These are phyloP conservation scores for Blastomyces silverae DNA, from an alignment of 2,329 filamentous ascomycete genomes.

Conservation along the genomic window DNA sequence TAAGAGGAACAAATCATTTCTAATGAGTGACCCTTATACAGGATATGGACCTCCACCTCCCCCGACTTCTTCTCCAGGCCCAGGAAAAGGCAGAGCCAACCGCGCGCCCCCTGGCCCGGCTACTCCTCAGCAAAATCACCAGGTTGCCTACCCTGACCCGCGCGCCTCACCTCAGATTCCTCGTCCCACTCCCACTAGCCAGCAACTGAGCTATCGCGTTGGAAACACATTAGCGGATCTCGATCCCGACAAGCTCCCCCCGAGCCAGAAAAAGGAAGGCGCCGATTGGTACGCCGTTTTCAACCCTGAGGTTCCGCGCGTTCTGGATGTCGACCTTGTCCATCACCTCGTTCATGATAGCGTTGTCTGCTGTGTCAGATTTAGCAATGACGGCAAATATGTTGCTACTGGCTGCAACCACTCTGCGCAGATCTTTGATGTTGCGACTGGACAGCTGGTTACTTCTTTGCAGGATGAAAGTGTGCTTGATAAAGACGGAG, in stretches of 20 bases:
- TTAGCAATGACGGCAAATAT: constrained; percentile 91
- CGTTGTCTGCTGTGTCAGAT: constrained; percentile 95
- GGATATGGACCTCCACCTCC: constrained; percentile 79
- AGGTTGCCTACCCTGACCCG: constrained; percentile 76
- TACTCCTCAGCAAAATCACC: constrained; percentile 86
- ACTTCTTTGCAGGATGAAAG: constrained; percentile 84
- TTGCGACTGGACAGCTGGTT: constrained; percentile 76
- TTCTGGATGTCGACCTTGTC: constrained; percentile 86
- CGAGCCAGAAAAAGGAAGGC: constrained; percentile 80
- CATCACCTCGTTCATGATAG: constrained; percentile 91
- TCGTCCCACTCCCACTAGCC: constrained; percentile 64
- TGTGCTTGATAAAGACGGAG: constrained; percentile 70
- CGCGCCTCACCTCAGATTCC: constrained; percentile 79
- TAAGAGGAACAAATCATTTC: constrained; percentile 30
- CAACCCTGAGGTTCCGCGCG: constrained; percentile 82
- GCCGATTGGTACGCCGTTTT: constrained; percentile 96
- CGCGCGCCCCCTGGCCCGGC: constrained; percentile 61
- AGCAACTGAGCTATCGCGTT: constrained; percentile 47
- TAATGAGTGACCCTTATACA: constrained; percentile 24
- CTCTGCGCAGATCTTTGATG: constrained; percentile 99
- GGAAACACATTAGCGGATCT: constrained; percentile 75
- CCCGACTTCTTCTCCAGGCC: constrained; percentile 79
- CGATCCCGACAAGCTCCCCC: constrained; percentile 75
- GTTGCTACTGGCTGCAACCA: constrained; percentile 96
- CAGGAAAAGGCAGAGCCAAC: constrained; percentile 64